Conservation (phyloP, 345 rosid genomes). For the Populus simonii region DNA sequence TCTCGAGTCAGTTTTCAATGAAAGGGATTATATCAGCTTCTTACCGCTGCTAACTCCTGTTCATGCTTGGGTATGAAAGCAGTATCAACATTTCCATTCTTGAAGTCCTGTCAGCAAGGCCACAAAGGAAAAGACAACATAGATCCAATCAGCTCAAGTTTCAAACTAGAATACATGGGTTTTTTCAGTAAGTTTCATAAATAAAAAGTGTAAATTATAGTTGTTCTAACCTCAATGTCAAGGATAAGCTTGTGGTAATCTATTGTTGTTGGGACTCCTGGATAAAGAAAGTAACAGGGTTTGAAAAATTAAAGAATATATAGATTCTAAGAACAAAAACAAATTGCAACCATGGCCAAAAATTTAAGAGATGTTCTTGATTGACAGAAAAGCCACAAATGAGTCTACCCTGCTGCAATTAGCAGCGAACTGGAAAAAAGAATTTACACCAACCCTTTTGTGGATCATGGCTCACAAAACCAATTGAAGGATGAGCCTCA, state of each 20-base stretch:
- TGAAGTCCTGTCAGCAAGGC: slow-evolving; percentile 69
- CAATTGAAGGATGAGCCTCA: not conserved
- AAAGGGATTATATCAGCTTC: slow-evolving; percentile 17
- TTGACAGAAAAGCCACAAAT: not conserved
- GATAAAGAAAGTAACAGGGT: slow-evolving; percentile 14
- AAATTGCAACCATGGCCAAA: not conserved
- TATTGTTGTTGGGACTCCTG: slow-evolving; percentile 96
- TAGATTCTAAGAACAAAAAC: not conserved
- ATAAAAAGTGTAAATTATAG: slow-evolving; percentile 4
- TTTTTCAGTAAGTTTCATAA: not conserved
- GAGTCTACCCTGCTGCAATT: not conserved
- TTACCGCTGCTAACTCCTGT: slow-evolving; percentile 77
- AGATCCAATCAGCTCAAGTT: not conserved
- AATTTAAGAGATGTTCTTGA: not conserved
- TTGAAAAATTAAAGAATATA: not conserved
- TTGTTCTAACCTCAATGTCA: slow-evolving; percentile 70
- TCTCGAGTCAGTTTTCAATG: not conserved
- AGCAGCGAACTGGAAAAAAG: not conserved
- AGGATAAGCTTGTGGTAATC: slow-evolving; percentile 97
- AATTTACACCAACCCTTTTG: not conserved
- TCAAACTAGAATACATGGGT: not conserved
- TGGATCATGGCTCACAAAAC: not conserved
- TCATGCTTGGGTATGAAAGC: slow-evolving; percentile 96
- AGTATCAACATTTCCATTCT: slow-evolving; percentile 92
- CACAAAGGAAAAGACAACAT: slow-evolving; percentile 5